phyloP scores from a whole-genome alignment of 2,329 filamentous ascomycete species.

The Nemania abortiva region DNA sequence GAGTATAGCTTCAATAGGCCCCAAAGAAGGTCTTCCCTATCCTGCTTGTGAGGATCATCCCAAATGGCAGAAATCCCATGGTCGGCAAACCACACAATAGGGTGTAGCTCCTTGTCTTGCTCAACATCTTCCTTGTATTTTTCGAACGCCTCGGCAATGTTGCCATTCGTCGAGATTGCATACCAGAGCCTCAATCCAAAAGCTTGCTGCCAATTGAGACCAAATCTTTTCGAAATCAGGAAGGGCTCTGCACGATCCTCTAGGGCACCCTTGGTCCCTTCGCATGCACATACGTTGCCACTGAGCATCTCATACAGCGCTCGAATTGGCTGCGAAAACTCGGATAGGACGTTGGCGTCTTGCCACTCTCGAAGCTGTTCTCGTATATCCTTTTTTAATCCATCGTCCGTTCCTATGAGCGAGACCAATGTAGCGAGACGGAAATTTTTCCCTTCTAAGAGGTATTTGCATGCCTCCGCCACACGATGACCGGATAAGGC shows the following conservation, averaged over 20 bases:
- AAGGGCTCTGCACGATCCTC: slow-evolving; percentile 88
- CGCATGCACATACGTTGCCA: slow-evolving; percentile 86
- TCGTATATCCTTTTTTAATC: slow-evolving; percentile 78
- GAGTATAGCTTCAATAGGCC: slow-evolving; percentile 86
- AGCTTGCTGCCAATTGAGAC: slow-evolving; percentile 91
- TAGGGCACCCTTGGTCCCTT: slow-evolving; percentile 78
- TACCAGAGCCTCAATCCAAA: slow-evolving; percentile 96
- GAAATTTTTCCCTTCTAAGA: slow-evolving; percentile 81
- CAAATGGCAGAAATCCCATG: slow-evolving; percentile 69
- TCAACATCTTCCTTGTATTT: slow-evolving; percentile 80
- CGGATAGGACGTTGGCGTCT: slow-evolving; percentile 83
- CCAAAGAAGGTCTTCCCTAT: slow-evolving; percentile 84
- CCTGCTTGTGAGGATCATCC: slow-evolving; percentile 68
- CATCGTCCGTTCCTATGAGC: slow-evolving; percentile 80
- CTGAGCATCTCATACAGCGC: slow-evolving; percentile 90
- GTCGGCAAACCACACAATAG: slow-evolving; percentile 78
- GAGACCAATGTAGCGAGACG: slow-evolving; percentile 87
- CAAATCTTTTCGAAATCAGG: slow-evolving; percentile 84
- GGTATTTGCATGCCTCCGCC: slow-evolving; percentile 82
- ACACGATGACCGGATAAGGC: slow-evolving; percentile 83
- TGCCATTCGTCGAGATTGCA: slow-evolving; percentile 74
- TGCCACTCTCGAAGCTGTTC: slow-evolving; percentile 88
- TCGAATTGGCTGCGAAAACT: slow-evolving; percentile 86
- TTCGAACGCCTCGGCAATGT: slow-evolving; percentile 77
- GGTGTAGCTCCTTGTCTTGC: slow-evolving; percentile 77